These are phyloP conservation scores for Sarcomyxa edulis DNA, from an alignment of 768 basidiomycete genomes.

Conservation along the genomic window DNA sequence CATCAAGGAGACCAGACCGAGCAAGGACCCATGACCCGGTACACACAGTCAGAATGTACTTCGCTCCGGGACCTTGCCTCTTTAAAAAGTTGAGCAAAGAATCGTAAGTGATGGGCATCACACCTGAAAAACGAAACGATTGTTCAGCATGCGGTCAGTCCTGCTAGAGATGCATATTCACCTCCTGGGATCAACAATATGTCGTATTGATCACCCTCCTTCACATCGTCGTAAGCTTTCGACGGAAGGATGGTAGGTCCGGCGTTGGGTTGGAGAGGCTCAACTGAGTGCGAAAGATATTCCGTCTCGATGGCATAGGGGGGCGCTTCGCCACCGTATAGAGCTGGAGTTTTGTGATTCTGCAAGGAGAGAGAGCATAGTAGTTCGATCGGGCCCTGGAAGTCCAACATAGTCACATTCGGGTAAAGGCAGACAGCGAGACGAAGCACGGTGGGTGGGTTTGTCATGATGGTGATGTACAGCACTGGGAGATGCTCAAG, in stretches of 20 bases:
- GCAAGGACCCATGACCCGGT: conserved; percentile 22
- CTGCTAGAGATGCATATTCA: background rate
- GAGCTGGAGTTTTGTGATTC: background rate
- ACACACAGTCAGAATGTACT: conserved; percentile 23
- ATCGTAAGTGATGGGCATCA: background rate
- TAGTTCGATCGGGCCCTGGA: conserved; percentile 17
- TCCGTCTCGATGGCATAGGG: conserved; percentile 6
- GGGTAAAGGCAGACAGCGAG: conserved; percentile 20
- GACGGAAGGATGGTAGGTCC: conserved; percentile 9
- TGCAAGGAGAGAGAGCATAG: conserved; percentile 7
- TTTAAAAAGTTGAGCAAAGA: conserved; percentile 12
- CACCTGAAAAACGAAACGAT: background rate
- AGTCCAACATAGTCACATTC: conserved; percentile 17
- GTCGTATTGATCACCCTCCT: conserved; percentile 3
- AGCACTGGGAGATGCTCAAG: too few relatives aligned
- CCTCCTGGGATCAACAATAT: conserved; percentile 3
- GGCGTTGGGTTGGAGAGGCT: conserved; percentile 10
- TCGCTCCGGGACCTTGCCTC: conserved; percentile 11
- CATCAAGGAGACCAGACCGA: conserved; percentile 19
- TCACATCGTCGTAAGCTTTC: conserved; percentile 1
- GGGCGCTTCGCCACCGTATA: background rate
- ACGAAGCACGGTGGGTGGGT: conserved; percentile 1
- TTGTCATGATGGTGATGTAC: too few relatives aligned
- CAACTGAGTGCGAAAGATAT: conserved; percentile 14
- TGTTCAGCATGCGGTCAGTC: background rate